Percentiles rank a stretch among this genome's conserved stretches.
These are phyloP conservation scores for Lathyrus oleraceus DNA, from an alignment of 306 rosid species.

Conservation along the genomic window DNA sequence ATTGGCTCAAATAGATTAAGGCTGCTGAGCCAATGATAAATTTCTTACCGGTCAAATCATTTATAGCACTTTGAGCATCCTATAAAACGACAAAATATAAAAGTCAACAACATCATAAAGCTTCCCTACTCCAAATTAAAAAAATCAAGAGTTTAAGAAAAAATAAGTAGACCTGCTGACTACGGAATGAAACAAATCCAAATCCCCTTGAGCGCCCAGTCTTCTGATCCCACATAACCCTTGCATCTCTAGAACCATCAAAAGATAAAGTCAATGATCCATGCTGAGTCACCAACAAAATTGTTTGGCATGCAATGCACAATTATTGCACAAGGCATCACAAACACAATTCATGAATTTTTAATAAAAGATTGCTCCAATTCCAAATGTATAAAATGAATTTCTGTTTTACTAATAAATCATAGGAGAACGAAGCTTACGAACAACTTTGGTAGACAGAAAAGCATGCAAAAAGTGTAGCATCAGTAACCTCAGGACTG, in stretches of 20 bases:
- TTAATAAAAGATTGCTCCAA: constrained; percentile 11
- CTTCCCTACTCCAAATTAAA: not conserved
- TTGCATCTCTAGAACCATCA: constrained; percentile 76
- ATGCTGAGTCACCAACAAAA: constrained; percentile 9
- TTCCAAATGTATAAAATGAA: constrained; percentile 13
- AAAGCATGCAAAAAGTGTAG: constrained; percentile 92
- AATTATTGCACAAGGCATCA: not conserved
- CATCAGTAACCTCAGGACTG: constrained; percentile 98
- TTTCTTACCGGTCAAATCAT: constrained; percentile 91
- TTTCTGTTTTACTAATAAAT: not conserved
- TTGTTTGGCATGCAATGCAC: constrained; percentile 4
- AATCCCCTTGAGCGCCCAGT: constrained; percentile 98
- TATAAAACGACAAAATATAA: constrained; percentile 33
- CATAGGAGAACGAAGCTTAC: constrained; percentile 64
- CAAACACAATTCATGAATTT: not conserved
- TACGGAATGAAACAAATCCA: constrained; percentile 96
- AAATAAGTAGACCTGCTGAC: constrained; percentile 65
- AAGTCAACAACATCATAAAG: constrained; percentile 29
- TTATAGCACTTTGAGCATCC: constrained; percentile 97
- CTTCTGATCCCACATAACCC: constrained; percentile 99
- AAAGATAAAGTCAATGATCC: constrained; percentile 2
- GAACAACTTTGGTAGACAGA: constrained; percentile 93
- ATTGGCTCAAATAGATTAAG: constrained; percentile 16
- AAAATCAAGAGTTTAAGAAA: not conserved
- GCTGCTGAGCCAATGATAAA: constrained; percentile 6